These are phyloP conservation scores for Monosporozyma siamensis DNA, from an alignment of 805 yeast genomes.

Conservation along the genomic window DNA sequence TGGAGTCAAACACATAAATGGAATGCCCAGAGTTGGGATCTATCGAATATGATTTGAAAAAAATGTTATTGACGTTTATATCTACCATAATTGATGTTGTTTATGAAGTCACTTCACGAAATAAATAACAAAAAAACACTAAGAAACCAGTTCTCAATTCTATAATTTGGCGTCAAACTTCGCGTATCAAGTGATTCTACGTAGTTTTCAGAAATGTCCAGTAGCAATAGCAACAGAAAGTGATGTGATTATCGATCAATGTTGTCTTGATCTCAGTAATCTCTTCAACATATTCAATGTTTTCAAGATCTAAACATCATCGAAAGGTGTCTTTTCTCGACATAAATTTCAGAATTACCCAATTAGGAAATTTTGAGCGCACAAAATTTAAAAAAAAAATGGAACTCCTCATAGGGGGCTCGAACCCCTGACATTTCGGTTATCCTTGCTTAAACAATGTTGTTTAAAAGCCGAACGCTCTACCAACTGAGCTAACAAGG, in stretches of 20 bases:
- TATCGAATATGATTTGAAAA: conserved; percentile 48
- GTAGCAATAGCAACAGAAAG: too few species aligned
- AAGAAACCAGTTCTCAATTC: neutral
- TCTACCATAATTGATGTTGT: conserved; percentile 15
- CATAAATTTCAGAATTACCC: neutral
- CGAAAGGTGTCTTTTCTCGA: neutral
- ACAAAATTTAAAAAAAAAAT: neutral
- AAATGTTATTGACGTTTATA: conserved; percentile 34
- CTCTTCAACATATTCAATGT: neutral
- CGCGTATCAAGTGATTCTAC: neutral
- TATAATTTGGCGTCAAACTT: neutral
- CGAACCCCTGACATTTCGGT: conserved; percentile 45
- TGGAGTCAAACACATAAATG: conserved; percentile 73
- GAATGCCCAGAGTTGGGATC: conserved; percentile 68
- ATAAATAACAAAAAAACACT: neutral
- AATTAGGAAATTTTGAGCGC: neutral
- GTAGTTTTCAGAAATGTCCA: too few species aligned
- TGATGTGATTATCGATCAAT: neutral
- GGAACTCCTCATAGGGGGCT: conserved; percentile 42
- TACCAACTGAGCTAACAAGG: conserved; percentile 59
- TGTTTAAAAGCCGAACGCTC: conserved; percentile 62
- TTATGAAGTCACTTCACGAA: neutral
- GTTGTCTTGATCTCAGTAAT: neutral
- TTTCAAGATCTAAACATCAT: neutral
- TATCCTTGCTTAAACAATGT: conserved; percentile 29